A percentile compares a stretch with the other conserved stretches of the same genome.
These are phyloP conservation scores for Penicillium ucsense DNA, from an alignment of 495 filamentous ascomycete species.

Conservation along the genomic window DNA sequence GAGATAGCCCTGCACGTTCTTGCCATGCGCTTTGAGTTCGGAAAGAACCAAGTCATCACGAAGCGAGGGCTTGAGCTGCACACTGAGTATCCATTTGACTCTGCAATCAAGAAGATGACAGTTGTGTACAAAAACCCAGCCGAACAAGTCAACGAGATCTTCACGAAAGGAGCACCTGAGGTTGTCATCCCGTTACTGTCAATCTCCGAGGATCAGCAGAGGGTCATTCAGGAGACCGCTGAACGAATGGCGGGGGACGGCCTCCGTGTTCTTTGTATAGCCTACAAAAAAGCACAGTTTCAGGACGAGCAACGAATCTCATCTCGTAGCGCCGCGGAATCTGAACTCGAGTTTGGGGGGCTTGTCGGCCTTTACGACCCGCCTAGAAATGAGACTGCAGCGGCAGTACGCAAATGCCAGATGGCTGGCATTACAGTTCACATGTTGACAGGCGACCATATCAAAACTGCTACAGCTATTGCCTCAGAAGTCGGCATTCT, in stretches of 20 bases:
- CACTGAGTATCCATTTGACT: conserved; percentile 75
- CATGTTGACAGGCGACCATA: conserved; percentile 62
- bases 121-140: conserved; percentile 48
- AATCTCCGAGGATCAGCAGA: conserved; percentile 36
- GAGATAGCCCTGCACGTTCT: conserved; percentile 80
- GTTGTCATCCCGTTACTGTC: conserved; percentile 48
- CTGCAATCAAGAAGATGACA: conserved; percentile 74
- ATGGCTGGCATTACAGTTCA: conserved; percentile 56
- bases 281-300: conserved; percentile 35
- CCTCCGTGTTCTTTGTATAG: conserved; percentile 72
- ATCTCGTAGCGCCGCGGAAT: conserved; percentile 38
- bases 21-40: conserved; percentile 56
- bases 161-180: conserved; percentile 61
- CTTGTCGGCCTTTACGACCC: conserved; percentile 61
- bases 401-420: conserved; percentile 42
- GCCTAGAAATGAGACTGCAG: conserved; percentile 54
- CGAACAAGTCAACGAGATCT: conserved; percentile 40
- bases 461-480: conserved; percentile 52
- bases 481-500: conserved; percentile 57
- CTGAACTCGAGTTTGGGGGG: conserved; percentile 45
- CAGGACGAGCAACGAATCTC: conserved; percentile 15
- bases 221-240: conserved; percentile 50
- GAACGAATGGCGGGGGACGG: conserved; percentile 61
- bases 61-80: conserved; percentile 51
- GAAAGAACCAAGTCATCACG: conserved; percentile 44